phyloP scores from a whole-genome alignment of 768 basidiomycete species.

The Termitomyces sp. region DNA sequence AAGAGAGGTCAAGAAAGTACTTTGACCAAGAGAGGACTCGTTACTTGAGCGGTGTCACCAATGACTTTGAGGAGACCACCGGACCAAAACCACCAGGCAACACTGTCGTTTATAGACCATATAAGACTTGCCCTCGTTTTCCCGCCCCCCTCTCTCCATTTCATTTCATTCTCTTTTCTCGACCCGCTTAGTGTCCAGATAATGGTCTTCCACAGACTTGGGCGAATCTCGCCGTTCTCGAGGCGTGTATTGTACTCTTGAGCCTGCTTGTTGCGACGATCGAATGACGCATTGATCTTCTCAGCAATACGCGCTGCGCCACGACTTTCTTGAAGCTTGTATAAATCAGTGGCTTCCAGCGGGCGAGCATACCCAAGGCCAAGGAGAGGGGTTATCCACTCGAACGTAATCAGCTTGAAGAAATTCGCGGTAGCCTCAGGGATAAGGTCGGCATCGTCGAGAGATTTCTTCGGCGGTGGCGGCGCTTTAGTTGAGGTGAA shows the following conservation, averaged over 20 bases:
- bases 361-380: constrained; percentile 74
- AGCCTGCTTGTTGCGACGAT: constrained; percentile 47
- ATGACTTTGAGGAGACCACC: constrained; percentile 53
- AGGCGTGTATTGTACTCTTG: constrained; percentile 68
- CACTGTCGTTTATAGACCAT: constrained; percentile 69
- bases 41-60: constrained; percentile 69
- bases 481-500: constrained; percentile 34
- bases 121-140: constrained; percentile 57
- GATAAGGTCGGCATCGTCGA: constrained; percentile 54
- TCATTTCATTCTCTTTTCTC: constrained; percentile 47
- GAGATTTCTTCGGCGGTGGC: constrained; percentile 40
- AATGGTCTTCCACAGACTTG: constrained; percentile 42
- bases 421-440: constrained; percentile 65
- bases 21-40: constrained; percentile 75
- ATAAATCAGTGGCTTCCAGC: constrained; percentile 75
- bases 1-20: constrained; percentile 26
- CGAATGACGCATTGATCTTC: constrained; percentile 60
- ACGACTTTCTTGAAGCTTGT: constrained; percentile 63
- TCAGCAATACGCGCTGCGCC: constrained; percentile 56
- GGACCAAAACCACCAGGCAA: constrained; percentile 77
- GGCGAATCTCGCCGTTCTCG: constrained; percentile 55
- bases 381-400: constrained; percentile 72
- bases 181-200: constrained; percentile 60
- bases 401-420: constrained; percentile 57
- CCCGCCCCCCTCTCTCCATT: constrained; percentile 62